A percentile compares a stretch with the other conserved stretches of the same genome.
Conservation (phyloP, 2,329 filamentous ascomycete genomes). For the Microascus cirrosus region DNA sequence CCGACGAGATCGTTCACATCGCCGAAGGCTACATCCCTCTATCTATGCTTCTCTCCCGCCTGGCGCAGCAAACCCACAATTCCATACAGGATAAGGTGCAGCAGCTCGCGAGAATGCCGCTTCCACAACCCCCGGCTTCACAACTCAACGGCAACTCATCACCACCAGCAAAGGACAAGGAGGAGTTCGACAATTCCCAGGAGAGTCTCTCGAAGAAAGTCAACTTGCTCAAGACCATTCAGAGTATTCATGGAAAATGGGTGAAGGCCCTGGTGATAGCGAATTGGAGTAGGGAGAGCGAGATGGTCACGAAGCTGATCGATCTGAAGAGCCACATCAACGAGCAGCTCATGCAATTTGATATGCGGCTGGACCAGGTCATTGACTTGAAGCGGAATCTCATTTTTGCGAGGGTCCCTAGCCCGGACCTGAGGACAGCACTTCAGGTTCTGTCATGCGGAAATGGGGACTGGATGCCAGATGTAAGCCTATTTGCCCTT, state of each 20-base stretch:
- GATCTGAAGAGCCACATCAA: conserved; percentile 72
- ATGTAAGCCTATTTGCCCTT: conserved; percentile 36
- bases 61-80: conserved; percentile 76
- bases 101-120: conserved; percentile 57
- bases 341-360: conserved; percentile 48
- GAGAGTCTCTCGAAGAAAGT: conserved; percentile 70
- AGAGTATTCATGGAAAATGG: conserved; percentile 74
- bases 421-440: conserved; percentile 84
- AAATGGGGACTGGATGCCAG: conserved; percentile 66
- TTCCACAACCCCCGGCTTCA: conserved; percentile 30
- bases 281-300: conserved; percentile 75
- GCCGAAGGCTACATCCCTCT: conserved; percentile 67
- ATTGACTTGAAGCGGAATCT: conserved; percentile 65
- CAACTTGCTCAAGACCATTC: conserved; percentile 63
- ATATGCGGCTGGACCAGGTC: conserved; percentile 48
- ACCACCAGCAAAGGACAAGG: conserved; percentile 11
- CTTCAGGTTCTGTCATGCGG: conserved; percentile 74
- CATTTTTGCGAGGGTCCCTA: conserved; percentile 63
- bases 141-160: conserved; percentile 38
- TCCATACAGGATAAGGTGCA: conserved; percentile 60
- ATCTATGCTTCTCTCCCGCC: conserved; percentile 60
- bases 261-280: conserved; percentile 86
- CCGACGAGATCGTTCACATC: conserved; percentile 58
- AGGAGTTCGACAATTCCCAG: conserved; percentile 37
- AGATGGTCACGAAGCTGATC: conserved; percentile 75